A percentile compares a stretch with the other conserved stretches of the same genome.
Evolutionary conservation across 2,329 filamentous ascomycete genomes (phyloP).

Genomic region (Triangularia setosa): DNA sequence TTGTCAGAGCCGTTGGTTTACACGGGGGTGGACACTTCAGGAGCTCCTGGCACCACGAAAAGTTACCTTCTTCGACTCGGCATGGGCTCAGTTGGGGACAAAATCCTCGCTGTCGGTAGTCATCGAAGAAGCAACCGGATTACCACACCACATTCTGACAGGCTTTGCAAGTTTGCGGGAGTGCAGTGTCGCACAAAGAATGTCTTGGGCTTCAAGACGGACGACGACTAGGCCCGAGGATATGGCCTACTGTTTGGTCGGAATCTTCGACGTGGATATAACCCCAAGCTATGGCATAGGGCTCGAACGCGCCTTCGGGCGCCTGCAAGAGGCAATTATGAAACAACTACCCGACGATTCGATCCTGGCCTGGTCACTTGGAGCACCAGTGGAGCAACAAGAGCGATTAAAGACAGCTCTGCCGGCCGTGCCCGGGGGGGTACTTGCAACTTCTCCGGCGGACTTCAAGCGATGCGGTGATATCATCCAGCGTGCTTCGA

Average conservation of each 20-base stretch:
- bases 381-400: background rate
- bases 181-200: slow-evolving; percentile 12
- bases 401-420: background rate
- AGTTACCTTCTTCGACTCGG: background rate
- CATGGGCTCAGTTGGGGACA: background rate
- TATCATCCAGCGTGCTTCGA: background rate
- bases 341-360: background rate
- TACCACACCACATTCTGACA: background rate
- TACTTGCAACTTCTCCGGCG: background rate
- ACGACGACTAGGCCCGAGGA: slow-evolving; percentile 11
- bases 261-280: slow-evolving; percentile 13
- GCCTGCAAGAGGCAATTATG: slow-evolving; percentile 15
- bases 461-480: background rate
- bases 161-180: background rate
- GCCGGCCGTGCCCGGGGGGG: background rate
- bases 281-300: slow-evolving; percentile 13
- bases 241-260: slow-evolving; percentile 16
- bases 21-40: slow-evolving; percentile 1
- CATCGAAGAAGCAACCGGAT: background rate
- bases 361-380: slow-evolving; percentile 8
- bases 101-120: background rate
- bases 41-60: background rate
- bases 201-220: slow-evolving; percentile 15
- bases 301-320: slow-evolving; percentile 3
- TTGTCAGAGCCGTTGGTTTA: background rate